These are phyloP conservation scores for Arxiozyma bovina DNA, from an alignment of 1,139 yeast genomes.

Conservation along the genomic window DNA sequence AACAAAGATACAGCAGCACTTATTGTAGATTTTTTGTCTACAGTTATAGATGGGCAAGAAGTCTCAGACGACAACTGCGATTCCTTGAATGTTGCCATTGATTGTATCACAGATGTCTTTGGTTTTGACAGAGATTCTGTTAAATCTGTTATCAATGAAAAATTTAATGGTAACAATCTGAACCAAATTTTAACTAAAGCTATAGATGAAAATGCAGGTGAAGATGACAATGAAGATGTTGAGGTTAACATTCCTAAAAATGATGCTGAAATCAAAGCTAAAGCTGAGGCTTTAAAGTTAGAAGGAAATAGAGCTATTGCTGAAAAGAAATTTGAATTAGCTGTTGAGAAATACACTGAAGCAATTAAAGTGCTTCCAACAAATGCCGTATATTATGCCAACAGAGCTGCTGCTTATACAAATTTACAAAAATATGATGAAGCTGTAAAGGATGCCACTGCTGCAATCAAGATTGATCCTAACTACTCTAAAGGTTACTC, in stretches of 20 bases:
- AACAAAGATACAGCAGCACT: constrained; percentile 67
- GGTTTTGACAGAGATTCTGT: constrained; percentile 49
- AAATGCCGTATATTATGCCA: constrained; percentile 80
- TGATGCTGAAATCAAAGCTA: constrained; percentile 45
- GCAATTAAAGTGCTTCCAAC: constrained; percentile 67
- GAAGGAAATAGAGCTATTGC: constrained; percentile 93
- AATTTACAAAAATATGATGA: constrained; percentile 63
- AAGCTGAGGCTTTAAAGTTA: constrained; percentile 75
- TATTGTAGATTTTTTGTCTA: constrained; percentile 62
- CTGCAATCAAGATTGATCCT: constrained; percentile 72
- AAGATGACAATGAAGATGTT: constrained; percentile 25
- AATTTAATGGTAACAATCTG: constrained; percentile 45
- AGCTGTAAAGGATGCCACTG: constrained; percentile 78
- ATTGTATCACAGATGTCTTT: constrained; percentile 84
- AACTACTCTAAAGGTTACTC: constrained; percentile 87
- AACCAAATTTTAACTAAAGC: constrained; percentile 28
- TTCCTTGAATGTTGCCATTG: constrained; percentile 91
- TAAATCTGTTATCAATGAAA: constrained; percentile 31
- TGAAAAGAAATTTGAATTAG: constrained; percentile 56
- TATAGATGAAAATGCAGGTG: constrained; percentile 5
- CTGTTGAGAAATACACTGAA: constrained; percentile 66
- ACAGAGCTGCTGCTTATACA: constrained; percentile 95
- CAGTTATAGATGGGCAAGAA: constrained; percentile 51
- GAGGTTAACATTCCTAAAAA: constrained; percentile 38
- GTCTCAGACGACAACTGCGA: constrained; percentile 75